Conservation (phyloP, 2,329 filamentous ascomycete species). For the Penicillium glabrum region DNA sequence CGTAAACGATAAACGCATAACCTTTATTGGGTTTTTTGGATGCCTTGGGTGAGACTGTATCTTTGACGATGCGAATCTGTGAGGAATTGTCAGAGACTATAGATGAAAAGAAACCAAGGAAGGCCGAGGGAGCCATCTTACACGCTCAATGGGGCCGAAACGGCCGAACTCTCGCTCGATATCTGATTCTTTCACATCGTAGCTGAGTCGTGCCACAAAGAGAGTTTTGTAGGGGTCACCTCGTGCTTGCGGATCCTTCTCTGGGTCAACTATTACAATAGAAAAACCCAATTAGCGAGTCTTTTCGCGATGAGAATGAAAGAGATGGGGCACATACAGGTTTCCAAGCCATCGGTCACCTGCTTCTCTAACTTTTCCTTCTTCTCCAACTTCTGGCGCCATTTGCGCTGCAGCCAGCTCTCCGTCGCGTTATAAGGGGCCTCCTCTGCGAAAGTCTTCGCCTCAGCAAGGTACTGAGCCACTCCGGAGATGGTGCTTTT, state of each 20-base stretch:
- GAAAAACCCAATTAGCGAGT: constrained; percentile 4
- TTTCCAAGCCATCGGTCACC: constrained; percentile 62
- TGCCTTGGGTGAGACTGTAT: constrained; percentile 67
- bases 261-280: constrained; percentile 66
- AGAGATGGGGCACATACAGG: constrained; percentile 53
- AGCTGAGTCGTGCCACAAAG: constrained; percentile 86
- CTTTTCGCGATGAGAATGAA: background rate
- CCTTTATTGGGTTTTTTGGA: constrained; percentile 80
- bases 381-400: constrained; percentile 81
- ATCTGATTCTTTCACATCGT: constrained; percentile 84
- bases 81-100: background rate
- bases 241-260: constrained; percentile 81
- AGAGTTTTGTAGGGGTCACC: constrained; percentile 95
- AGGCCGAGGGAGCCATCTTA: constrained; percentile 45
- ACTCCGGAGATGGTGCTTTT: constrained; percentile 73
- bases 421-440: constrained; percentile 79
- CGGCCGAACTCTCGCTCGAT: constrained; percentile 90
- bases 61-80: constrained; percentile 83
- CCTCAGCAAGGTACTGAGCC: constrained; percentile 69
- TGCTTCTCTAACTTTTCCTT: constrained; percentile 65
- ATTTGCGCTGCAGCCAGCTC: constrained; percentile 86
- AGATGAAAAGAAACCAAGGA: background rate
- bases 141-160: constrained; percentile 90
- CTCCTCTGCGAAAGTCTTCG: constrained; percentile 75
- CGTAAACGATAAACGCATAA: constrained; percentile 96